Evolutionary conservation across 179 eudicot genomes (phyloP), one percentile per base, ranked within the genome.

Genomic region (Carnegiea gigantea): DNA sequence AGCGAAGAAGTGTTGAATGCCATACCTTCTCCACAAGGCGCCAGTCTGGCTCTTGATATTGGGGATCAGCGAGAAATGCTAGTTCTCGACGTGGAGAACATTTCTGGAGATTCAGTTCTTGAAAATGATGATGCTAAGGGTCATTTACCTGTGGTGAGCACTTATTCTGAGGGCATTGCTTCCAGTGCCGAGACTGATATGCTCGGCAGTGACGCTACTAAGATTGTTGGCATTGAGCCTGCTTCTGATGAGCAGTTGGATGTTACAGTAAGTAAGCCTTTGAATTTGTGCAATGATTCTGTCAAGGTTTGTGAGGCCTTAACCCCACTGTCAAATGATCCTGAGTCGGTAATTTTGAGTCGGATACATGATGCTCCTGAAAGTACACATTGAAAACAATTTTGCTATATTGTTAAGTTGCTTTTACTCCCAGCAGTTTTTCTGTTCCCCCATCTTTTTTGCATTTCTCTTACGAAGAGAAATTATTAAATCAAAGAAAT

Each of bases 311-410:
- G 89, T 88, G 98, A 91, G 92, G 87, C 85, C 68, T 82, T 88
- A 87, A 85, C 88, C 80, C 87, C 92, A 46, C 95, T 89, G 90
- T 89, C 92, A 28, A 82, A 85, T 84, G 94, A 89, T 92, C 88
- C 91, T 23, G 98, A 83, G 89, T 93, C 92, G 81, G 91, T 93
- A 79, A 88, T 88, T 95, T 86, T 90, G 84, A 92, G 92, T 89
- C 93, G 98, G 98, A 92, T 92, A 95, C 97, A 92, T 89, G 90
- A 89, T 92, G 90, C 95, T 85, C 93, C 98, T 90, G 93, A 91
- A 95, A 95, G 97, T 93, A 95, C 98, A 95, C 97, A 89, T 92
- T 95, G 88, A 95, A 57, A 92, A 93, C 98, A 86, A 87, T 93
- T 91, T 92, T 86, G 85, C 85, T 84, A 83, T 86, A 81, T 82